Evolutionary conservation across 1,284 basidiomycete genomes (phyloP).

Genomic region (Tetrapyrgos nigripes): DNA sequence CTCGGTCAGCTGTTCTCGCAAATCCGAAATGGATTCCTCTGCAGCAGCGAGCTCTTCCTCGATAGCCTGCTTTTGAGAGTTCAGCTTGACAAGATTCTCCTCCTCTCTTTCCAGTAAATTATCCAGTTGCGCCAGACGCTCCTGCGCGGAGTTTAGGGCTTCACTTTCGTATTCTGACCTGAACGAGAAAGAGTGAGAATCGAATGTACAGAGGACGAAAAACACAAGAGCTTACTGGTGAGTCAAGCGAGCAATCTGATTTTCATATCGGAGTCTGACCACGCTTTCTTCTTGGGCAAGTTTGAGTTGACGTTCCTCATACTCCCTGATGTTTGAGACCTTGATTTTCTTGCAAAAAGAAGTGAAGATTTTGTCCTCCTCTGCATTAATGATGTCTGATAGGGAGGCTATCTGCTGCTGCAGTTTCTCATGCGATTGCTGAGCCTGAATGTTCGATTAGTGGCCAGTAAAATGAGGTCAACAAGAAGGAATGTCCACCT

Average conservation of each 20-base stretch:
- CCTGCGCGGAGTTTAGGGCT: constrained; percentile 67
- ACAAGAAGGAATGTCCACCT: constrained; percentile 48
- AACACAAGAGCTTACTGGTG: constrained; percentile 73
- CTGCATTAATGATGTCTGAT: constrained; percentile 68
- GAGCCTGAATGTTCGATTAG: constrained; percentile 46
- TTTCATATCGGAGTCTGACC: constrained; percentile 84
- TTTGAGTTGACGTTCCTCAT: constrained; percentile 92
- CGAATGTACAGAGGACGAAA: background rate
- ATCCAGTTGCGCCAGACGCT: constrained; percentile 67
- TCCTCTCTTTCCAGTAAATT: constrained; percentile 63
- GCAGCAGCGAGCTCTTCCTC: constrained; percentile 71
- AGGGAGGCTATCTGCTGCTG: constrained; percentile 64
- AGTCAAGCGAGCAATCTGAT: constrained; percentile 86
- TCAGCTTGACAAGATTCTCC: constrained; percentile 60
- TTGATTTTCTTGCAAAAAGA: constrained; percentile 86
- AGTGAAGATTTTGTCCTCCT: constrained; percentile 84
- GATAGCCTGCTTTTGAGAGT: constrained; percentile 62
- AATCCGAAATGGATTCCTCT: constrained; percentile 62
- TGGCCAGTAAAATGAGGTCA: background rate
- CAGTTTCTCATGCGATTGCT: constrained; percentile 57
- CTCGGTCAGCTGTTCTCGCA: constrained; percentile 66
- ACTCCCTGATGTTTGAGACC: constrained; percentile 89
- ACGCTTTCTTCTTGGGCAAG: constrained; percentile 88
- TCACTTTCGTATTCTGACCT: constrained; percentile 85
- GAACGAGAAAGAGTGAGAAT: constrained; percentile 15